Conservation (phyloP, 78 protist species). For the Bigelowiella natans region DNA sequence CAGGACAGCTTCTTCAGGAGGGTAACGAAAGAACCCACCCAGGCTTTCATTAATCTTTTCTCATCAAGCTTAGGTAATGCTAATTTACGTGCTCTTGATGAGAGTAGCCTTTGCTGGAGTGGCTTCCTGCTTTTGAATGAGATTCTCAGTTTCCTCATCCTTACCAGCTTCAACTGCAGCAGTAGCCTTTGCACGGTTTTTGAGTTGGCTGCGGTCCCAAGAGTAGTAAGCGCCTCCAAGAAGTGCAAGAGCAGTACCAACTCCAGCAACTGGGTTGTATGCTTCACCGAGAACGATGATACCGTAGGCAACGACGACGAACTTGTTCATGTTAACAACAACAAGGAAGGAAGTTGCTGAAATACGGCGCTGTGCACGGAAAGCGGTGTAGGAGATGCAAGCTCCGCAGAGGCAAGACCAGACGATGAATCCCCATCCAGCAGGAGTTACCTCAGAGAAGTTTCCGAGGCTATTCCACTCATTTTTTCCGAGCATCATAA, state of each 20-base stretch:
- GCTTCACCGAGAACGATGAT: background rate
- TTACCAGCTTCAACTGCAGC: background rate
- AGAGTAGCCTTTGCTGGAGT: too few species aligned
- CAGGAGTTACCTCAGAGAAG: background rate
- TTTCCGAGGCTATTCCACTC: background rate
- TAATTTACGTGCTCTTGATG: too few species aligned
- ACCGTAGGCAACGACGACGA: background rate
- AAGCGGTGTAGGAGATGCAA: background rate
- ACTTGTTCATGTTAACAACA: background rate
- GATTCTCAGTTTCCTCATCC: background rate
- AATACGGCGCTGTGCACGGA: background rate
- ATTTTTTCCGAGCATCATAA: background rate
- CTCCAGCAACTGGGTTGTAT: background rate
- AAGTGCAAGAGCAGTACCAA: background rate
- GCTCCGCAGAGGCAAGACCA: background rate
- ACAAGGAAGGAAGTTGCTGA: background rate
- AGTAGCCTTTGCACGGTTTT: background rate
- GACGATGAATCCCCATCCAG: background rate
- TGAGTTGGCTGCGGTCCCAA: background rate
- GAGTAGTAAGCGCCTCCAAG: background rate
- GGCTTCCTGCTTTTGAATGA: background rate
- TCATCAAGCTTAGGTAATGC: too few species aligned
- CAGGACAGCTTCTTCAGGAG: too few species aligned
- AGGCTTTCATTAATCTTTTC: too few species aligned
- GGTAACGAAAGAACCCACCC: too few species aligned